Evolutionary conservation across 768 basidiomycete genomes (phyloP), one percentile per base, ranked within the genome.

Genomic region (Chlorophyllum brunneum): DNA sequence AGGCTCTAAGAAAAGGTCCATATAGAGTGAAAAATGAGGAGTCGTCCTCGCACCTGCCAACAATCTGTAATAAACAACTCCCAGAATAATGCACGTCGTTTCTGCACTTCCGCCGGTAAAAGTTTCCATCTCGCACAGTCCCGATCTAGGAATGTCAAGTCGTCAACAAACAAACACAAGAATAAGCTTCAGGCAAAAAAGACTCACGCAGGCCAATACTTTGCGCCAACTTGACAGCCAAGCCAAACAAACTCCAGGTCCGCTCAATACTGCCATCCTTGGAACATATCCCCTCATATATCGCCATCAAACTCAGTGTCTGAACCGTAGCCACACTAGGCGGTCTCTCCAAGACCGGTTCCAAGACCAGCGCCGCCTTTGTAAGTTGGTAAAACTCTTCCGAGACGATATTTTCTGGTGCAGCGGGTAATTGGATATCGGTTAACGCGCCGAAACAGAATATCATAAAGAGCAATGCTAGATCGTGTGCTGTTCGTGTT

Each of bases 321-420:
- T 88, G 86, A 6, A 88, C 77, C 0, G 85, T 88, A 18, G 81
- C 70, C 2, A 88, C 81, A n/a, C 80, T 80, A 0, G 87, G 86
- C 0, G 87, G 82, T 5, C 84, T 71, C 47, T 88, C 86, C 49
- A 87, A 59, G 2, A 88, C 78, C 1, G 85, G 85, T 58, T 86
- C 82, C 22, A 88, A 63, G 30, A 77, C 81, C 60, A 90, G 60
- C 18, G 85, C 78, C 1, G 81, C 84, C 51, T 85, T 79, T 5
- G 83, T 77, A 24, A 89, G 70, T 39, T 81, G 71, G 60, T 75
- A 85, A 60, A 71, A 85, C 56, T 72, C 72, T 23, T 79, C 77
- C 0, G 80, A 77, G 40, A 75, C 71, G 9, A 71, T 63, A 42
- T 80, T 81, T 44, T 78, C 79, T 11, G 80, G 79, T 4, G 75